phyloP scores from a whole-genome alignment of 306 rosid species.

The Trichosanthes cucumerina region DNA sequence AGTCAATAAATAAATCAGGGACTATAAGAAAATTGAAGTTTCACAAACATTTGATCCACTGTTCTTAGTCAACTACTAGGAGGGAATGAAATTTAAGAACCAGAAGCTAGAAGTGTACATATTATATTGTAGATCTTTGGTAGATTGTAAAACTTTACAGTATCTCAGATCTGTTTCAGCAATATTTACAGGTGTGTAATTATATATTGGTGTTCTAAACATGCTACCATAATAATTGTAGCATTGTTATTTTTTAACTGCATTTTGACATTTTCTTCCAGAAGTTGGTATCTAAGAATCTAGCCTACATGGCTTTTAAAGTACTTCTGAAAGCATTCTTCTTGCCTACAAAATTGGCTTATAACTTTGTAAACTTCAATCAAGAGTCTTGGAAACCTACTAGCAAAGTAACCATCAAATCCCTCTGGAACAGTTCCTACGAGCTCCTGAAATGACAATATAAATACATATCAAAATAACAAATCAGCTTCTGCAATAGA shows the following conservation, averaged over 20 bases:
- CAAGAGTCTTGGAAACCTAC: conserved; percentile 33
- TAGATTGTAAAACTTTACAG: not conserved
- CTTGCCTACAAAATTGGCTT: conserved; percentile 18
- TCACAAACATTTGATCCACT: not conserved
- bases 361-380: conserved; percentile 36
- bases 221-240: not conserved
- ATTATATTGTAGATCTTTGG: not conserved
- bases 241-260: not conserved
- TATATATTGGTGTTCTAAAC: not conserved
- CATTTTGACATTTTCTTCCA: not conserved
- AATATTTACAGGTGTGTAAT: not conserved
- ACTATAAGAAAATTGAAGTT: not conserved
- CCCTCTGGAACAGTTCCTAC: conserved; percentile 34
- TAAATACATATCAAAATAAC: not conserved
- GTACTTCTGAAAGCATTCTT: conserved; percentile 28
- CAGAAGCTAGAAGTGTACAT: not conserved
- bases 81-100: not conserved
- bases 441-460: conserved; percentile 22
- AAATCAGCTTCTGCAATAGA: conserved; percentile 14
- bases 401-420: conserved; percentile 32
- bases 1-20: not conserved
- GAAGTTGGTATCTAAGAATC: not conserved
- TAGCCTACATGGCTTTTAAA: conserved; percentile 15
- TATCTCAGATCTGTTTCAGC: not conserved
- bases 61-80: not conserved